A percentile compares a stretch with the other conserved stretches of the same genome.
Evolutionary conservation across 2,329 filamentous ascomycete genomes (phyloP).

Genomic region (Xylariaceae sp.): DNA sequence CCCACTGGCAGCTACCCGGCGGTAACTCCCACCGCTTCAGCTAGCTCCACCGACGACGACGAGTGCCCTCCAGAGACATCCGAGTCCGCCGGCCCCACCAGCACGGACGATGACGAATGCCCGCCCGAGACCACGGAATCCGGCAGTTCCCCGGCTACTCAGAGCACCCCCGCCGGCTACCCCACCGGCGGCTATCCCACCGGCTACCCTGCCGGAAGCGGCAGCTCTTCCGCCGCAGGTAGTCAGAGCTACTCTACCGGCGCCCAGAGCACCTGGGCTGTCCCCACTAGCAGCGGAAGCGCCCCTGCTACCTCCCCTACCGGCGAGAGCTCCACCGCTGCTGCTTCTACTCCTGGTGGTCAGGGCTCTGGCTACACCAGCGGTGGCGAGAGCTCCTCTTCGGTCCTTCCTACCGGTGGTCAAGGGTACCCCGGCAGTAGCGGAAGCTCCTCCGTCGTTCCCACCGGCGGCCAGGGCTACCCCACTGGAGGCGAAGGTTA

Average conservation of each 20-base stretch:
- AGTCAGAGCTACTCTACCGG: not conserved
- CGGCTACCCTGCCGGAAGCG: not conserved
- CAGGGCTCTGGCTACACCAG: no score
- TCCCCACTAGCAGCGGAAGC: not conserved
- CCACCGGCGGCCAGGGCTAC: not conserved
- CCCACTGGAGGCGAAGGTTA: no score
- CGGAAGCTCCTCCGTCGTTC: no score
- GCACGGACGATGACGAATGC: slow-evolving; percentile 12
- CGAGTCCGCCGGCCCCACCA: not conserved
- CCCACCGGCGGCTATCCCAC: slow-evolving; percentile 6
- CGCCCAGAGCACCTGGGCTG: not conserved
- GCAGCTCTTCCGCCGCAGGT: no score
- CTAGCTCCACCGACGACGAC: slow-evolving; percentile 2
- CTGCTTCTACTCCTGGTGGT: not conserved
- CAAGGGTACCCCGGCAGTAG: no score
- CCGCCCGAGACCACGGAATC: slow-evolving; percentile 9
- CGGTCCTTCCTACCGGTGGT: no score
- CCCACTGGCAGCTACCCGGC: not conserved
- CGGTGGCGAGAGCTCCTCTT: no score
- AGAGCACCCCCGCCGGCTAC: not conserved
- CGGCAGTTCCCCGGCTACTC: not conserved
- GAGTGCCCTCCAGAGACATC: slow-evolving; percentile 12
- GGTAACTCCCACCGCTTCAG: not conserved
- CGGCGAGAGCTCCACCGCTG: not conserved
- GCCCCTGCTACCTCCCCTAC: not conserved